A percentile compares a stretch with the other conserved stretches of the same genome.
phyloP scores from a whole-genome alignment of 768 basidiomycete genomes.

The Calocera viscosa region DNA sequence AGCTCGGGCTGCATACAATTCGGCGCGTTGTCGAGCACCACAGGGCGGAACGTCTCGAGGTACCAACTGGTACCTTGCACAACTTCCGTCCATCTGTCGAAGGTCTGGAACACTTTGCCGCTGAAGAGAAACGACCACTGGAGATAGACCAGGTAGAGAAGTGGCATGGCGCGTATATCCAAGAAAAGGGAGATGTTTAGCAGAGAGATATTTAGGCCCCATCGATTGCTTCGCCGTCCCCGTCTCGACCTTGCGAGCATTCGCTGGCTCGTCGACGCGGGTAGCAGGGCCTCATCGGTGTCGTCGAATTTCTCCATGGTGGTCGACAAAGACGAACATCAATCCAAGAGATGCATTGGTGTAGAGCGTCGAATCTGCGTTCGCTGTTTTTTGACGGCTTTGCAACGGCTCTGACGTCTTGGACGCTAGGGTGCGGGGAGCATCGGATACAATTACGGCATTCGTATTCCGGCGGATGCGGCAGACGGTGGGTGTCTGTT shows the following conservation, averaged over 20 bases:
- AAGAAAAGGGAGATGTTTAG: neutral
- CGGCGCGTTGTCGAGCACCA: neutral
- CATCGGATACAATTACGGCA: too few species aligned
- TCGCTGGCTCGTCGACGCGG: neutral
- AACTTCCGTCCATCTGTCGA: neutral
- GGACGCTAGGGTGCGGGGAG: too few species aligned
- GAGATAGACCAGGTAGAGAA: neutral
- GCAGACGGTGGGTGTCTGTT: too few species aligned
- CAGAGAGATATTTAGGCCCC: neutral
- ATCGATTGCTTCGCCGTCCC: neutral
- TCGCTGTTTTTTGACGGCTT: neutral
- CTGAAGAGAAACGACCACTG: neutral
- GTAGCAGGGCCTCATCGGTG: neutral
- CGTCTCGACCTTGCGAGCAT: neutral
- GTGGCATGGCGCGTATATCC: neutral
- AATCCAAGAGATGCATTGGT: neutral
- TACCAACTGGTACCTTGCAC: neutral
- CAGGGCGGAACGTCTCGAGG: neutral
- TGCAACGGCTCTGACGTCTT: neutral
- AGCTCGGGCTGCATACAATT: neutral
- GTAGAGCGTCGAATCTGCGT: neutral
- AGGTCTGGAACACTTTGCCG: neutral
- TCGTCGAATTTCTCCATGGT: neutral
- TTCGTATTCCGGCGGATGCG: too few species aligned
- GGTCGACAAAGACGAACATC: neutral